phyloP scores from a whole-genome alignment of 305 asterid species.

The Rubia tinctorum region DNA sequence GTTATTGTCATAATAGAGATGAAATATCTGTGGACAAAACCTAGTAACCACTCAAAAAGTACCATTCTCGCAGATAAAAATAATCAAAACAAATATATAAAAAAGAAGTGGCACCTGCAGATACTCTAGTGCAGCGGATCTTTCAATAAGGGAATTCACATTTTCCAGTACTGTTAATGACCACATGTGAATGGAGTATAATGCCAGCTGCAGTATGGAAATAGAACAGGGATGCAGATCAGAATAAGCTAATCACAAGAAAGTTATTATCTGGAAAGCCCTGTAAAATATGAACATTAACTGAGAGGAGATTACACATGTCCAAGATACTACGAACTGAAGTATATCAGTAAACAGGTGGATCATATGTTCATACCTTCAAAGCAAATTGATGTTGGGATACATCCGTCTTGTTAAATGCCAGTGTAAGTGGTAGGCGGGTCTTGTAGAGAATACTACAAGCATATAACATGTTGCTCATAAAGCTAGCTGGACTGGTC shows the following conservation, averaged over 20 bases:
- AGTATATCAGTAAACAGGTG: neutral
- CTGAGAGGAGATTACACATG: neutral
- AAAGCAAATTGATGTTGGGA: slow-evolving; percentile 88
- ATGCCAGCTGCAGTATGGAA: slow-evolving; percentile 32
- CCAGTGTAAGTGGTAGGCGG: slow-evolving; percentile 78
- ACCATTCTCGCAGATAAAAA: too few relatives aligned
- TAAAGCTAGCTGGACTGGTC: slow-evolving; percentile 77
- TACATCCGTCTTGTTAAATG: slow-evolving; percentile 92
- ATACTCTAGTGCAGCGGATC: too few relatives aligned
- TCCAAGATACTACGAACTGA: neutral
- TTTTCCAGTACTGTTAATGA: slow-evolving; percentile 48
- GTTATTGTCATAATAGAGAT: too few relatives aligned
- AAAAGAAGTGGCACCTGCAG: too few relatives aligned
- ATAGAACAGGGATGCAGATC: neutral
- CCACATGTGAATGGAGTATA: slow-evolving; percentile 53
- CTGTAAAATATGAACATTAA: neutral
- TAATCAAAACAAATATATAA: too few relatives aligned
- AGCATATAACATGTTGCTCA: slow-evolving; percentile 98
- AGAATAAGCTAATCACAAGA: neutral
- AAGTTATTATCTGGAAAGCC: neutral
- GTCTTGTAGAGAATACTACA: slow-evolving; percentile 96
- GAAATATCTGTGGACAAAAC: too few relatives aligned
- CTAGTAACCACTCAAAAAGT: too few relatives aligned
- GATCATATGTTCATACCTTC: slow-evolving; percentile 47
- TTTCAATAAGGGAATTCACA: too few relatives aligned